These are phyloP conservation scores for Leavenworthia alabamica DNA, from an alignment of 345 rosid species.

Conservation along the genomic window DNA sequence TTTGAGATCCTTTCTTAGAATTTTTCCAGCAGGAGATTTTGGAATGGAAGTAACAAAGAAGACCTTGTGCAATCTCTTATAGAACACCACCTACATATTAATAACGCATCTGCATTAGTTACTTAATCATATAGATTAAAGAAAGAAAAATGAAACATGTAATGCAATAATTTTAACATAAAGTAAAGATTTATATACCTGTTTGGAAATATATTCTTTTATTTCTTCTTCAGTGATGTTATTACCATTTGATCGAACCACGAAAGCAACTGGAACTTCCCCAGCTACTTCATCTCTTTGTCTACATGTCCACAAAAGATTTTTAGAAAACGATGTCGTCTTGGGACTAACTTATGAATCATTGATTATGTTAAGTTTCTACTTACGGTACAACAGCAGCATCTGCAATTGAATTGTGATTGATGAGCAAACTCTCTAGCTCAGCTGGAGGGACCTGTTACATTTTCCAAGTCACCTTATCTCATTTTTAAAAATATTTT, in stretches of 20 bases:
- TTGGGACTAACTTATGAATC: not conserved
- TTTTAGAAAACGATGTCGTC: not conserved
- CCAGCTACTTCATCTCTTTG: conserved; percentile 86
- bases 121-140: not conserved
- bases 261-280: conserved; percentile 90
- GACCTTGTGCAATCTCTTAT: conserved; percentile 75
- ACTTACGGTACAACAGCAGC: conserved; percentile 95
- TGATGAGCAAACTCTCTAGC: conserved; percentile 70
- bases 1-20: conserved; percentile 72
- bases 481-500: no score
- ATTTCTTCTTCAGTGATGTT: conserved; percentile 57
- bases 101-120: not conserved
- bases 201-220: conserved; percentile 70
- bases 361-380: not conserved
- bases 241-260: conserved; percentile 54
- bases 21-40: conserved; percentile 85
- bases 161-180: not conserved
- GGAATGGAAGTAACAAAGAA: conserved; percentile 76
- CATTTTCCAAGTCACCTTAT: not conserved
- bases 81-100: conserved; percentile 56
- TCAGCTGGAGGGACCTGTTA: conserved; percentile 88
- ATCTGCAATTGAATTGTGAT: conserved; percentile 64
- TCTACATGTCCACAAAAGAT: not conserved
- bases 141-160: not conserved
- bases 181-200: conserved; percentile 29